phyloP scores from a whole-genome alignment of 2,329 filamentous ascomycete genomes.

The Pseudocercospora pini-densiflorae region DNA sequence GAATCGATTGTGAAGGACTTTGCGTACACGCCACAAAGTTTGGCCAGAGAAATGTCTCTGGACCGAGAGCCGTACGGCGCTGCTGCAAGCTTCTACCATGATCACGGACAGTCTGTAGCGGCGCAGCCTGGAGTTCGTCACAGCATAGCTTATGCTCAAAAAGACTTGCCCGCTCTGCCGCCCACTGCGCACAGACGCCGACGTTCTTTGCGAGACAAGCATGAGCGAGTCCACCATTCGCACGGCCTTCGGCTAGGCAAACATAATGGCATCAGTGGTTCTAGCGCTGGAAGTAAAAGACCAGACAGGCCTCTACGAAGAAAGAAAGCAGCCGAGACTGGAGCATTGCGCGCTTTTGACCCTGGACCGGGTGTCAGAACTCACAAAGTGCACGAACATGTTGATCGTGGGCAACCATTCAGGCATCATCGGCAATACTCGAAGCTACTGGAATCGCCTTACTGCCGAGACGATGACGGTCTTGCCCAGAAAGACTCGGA shows the following conservation, averaged over 20 bases:
- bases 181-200: not conserved
- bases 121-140: slow-evolving; percentile 62
- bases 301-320: slow-evolving; percentile 15
- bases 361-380: not conserved
- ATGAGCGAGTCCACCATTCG: slow-evolving; percentile 23
- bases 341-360: not conserved
- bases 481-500: slow-evolving; percentile 1
- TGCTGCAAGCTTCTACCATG: slow-evolving; percentile 63
- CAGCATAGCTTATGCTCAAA: slow-evolving; percentile 22
- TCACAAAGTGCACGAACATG: not conserved
- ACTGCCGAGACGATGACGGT: slow-evolving; percentile 11
- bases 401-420: not conserved
- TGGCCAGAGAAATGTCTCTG: slow-evolving; percentile 8
- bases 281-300: not conserved
- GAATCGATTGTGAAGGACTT: slow-evolving; percentile 41
- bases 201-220: slow-evolving; percentile 12
- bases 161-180: slow-evolving; percentile 1
- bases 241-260: slow-evolving; percentile 12
- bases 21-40: slow-evolving; percentile 31
- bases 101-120: slow-evolving; percentile 63
- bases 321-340: not conserved
- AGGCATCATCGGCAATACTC: slow-evolving; percentile 1
- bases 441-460: slow-evolving; percentile 12
- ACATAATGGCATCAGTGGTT: not conserved
- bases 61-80: slow-evolving; percentile 51